Base-by-base conservation (phyloP, 1,284 basidiomycete genomes). In the Papiliotrema nemorosa region DNA sequence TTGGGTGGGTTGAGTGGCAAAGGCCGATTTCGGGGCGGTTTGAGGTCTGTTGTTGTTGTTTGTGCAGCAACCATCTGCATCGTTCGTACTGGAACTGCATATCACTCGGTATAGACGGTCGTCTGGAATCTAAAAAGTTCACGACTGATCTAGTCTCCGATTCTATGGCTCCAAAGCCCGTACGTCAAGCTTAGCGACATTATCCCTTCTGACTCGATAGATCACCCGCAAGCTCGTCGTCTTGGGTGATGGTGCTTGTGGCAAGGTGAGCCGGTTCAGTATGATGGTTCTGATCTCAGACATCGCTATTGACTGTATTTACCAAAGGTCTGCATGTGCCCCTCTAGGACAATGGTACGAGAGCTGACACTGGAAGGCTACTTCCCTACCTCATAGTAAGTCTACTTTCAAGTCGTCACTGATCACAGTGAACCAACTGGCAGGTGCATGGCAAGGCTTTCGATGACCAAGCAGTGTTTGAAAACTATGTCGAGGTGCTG, bases 191-290 rank as follows among this genome's bases (percentile, higher is more conserved):
- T 10, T 35, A 29, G 29, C 3, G 31, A 21, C 31, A 33, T 16
- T 33, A 33, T 33, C 10, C 31, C 45, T 55, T 16, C 43, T 42
- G 29, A 34, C 21, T n/a, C n/a, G 6, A 42, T 39, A 72, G 71
- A 65, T 85, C 41, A 81, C 82, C 66, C 77, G 84, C 37, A 87
- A 88, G 74, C 79, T 87, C 5, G 86, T 88, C 2, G 85, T 96
- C 6, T 85, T 90, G 54, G 92, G 92, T 34, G 92, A 97, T 74
- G 92, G 92, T 60, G 92, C 90, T 44, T 91, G 87, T 64, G 91
- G 91, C 26, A 80, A 80, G 69, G 77, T 76, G 22, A 29, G 62
- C 53, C 10, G 0, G 12, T 37, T 22, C 34, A 20, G 46, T 20
- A 2, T 16, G 2, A 37, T 16, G 20, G 10, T 56, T 42, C 46